Conservation (phyloP, 2,329 filamentous ascomycete species). For the Epichloe scottii region DNA sequence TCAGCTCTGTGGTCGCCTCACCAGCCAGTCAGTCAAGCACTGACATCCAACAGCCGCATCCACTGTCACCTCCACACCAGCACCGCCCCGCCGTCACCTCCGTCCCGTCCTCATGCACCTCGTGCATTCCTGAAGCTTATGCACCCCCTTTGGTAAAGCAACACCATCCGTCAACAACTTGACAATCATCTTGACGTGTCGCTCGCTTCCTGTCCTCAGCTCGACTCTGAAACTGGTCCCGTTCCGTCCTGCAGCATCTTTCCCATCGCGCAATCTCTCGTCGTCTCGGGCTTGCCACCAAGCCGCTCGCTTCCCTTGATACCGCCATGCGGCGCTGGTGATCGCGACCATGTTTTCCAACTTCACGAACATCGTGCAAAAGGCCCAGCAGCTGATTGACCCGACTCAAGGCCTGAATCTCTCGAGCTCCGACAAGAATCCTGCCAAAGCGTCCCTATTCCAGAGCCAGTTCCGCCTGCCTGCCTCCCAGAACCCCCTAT, state of each 20-base stretch:
- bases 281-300: slow-evolving; percentile 1
- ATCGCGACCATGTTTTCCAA: slow-evolving; percentile 44
- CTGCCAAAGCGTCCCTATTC: slow-evolving; percentile 86
- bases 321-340: slow-evolving; percentile 29
- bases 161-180: not conserved
- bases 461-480: slow-evolving; percentile 94
- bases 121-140: not conserved
- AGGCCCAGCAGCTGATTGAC: slow-evolving; percentile 91
- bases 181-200: slow-evolving; percentile 1
- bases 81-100: not conserved
- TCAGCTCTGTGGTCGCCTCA: not conserved
- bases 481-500: slow-evolving; percentile 79
- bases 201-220: not conserved
- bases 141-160: not conserved
- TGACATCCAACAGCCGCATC: not conserved
- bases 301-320: not conserved
- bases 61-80: not conserved
- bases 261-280: not conserved
- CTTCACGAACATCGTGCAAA: slow-evolving; percentile 74
- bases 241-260: not conserved
- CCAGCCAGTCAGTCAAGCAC: not conserved
- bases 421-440: slow-evolving; percentile 63
- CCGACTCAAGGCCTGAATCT: slow-evolving; percentile 66
- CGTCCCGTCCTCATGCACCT: slow-evolving; percentile 1
- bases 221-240: not conserved